These are phyloP conservation scores for Kodamaea nitidulidarum DNA, from an alignment of 805 yeast species.

Conservation along the genomic window DNA sequence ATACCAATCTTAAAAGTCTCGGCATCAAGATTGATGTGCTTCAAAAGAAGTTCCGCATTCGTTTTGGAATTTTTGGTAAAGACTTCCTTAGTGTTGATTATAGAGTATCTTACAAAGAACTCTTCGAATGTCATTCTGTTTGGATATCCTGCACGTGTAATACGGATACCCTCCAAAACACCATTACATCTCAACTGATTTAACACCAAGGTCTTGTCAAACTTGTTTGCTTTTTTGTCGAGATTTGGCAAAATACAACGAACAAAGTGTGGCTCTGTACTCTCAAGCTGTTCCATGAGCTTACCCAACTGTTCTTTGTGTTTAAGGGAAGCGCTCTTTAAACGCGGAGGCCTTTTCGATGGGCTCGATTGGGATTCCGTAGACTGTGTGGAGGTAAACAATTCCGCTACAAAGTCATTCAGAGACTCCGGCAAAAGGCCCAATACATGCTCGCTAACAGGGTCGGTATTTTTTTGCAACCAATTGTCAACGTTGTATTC, in stretches of 20 bases:
- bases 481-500: constrained; percentile 89
- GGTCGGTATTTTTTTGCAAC: constrained; percentile 93
- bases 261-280: constrained; percentile 94
- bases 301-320: constrained; percentile 80
- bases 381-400: constrained; percentile 37
- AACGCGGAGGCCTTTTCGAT: constrained; percentile 22
- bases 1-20: constrained; percentile 64
- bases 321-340: constrained; percentile 73
- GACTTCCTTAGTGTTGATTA: constrained; percentile 53
- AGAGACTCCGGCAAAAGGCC: constrained; percentile 55
- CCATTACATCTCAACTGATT: constrained; percentile 95
- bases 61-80: constrained; percentile 51
- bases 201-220: constrained; percentile 73
- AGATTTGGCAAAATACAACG: constrained; percentile 92
- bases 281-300: constrained; percentile 65
- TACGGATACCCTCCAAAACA: constrained; percentile 95
- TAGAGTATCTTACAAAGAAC: constrained; percentile 69
- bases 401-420: constrained; percentile 49
- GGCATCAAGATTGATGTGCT: constrained; percentile 56
- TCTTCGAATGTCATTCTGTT: constrained; percentile 82
- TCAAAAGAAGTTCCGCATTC: constrained; percentile 64
- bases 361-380: constrained; percentile 10
- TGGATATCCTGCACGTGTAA: constrained; percentile 96
- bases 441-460: constrained; percentile 72
- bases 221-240: constrained; percentile 61